A percentile compares a stretch with the other conserved stretches of the same genome.
Evolutionary conservation across 2,329 filamentous ascomycete species (phyloP).

Genomic region (Xylariaceae sp.): DNA sequence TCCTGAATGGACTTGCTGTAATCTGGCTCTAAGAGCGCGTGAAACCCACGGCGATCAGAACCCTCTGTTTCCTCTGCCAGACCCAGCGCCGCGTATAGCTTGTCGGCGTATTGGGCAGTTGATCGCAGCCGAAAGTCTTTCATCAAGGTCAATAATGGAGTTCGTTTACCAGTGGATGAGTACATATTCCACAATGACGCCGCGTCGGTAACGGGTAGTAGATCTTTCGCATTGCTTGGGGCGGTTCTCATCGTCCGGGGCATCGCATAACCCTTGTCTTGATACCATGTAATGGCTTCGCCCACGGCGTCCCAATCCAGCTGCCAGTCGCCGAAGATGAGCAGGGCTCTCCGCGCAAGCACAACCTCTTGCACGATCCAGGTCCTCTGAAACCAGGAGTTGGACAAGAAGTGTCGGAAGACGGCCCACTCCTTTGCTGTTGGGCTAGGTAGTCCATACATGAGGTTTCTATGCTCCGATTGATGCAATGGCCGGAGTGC

Average conservation of each 20-base stretch:
- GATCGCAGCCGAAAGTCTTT: conserved; percentile 24
- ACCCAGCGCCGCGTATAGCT: conserved; percentile 29
- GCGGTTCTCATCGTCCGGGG: conserved; percentile 17
- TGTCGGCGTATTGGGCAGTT: conserved; percentile 26
- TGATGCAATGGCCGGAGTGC: conserved; percentile 2
- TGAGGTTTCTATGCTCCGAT: conserved; percentile 21
- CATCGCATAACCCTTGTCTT: conserved; percentile 27
- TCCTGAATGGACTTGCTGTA: conserved; percentile 21
- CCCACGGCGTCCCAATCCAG: conserved; percentile 27
- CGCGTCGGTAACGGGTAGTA: conserved; percentile 21
- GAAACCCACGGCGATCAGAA: conserved; percentile 14
- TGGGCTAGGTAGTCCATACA: conserved; percentile 25
- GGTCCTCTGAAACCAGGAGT: conserved; percentile 29
- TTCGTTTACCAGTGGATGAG: too few relatives aligned
- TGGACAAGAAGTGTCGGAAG: conserved; percentile 24
- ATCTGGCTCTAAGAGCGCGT: conserved; percentile 23
- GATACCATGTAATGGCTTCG: conserved; percentile 24
- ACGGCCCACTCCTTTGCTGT: conserved; percentile 22
- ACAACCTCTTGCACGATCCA: conserved; percentile 32
- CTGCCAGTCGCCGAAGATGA: conserved; percentile 28
- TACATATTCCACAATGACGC: background rate
- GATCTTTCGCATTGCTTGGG: conserved; percentile 11
- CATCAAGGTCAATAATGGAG: conserved; percentile 3
- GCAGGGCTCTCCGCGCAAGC: conserved; percentile 20
- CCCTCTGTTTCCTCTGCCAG: conserved; percentile 28